Evolutionary conservation across 352 stramenopile species (phyloP), one percentile per base, ranked within the genome.

Genomic region (Phytophthora colocasiae): DNA sequence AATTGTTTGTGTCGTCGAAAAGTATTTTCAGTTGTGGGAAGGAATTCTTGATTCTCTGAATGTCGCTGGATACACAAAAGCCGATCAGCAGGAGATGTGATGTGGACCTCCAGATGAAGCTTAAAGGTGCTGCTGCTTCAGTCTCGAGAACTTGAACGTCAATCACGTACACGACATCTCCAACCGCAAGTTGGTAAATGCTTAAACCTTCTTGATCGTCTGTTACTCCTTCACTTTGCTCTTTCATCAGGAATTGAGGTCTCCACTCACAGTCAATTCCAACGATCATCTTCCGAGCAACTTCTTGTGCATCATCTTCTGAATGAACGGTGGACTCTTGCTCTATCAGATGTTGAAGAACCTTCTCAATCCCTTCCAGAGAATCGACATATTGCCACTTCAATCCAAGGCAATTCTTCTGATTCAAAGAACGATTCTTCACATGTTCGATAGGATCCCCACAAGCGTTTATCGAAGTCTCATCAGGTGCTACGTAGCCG

Each of bases 241-340:
- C 41, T 49, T 73, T 74, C 29, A 56, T 15, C 12, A 85, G 14
- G 52, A 81, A 80, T 59, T 88, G 71, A 4, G 83, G 83, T 9
- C 80, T 70, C 80, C 83, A 91, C 38, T 91, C 83, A 64, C 80
- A 89, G 44, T 91, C 83, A 44, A 91, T 71, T 2, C 78, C 82
- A 58, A 91, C 50, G 40, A 89, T 15, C 41, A 79, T 66, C 7
- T 66, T 59, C 15, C 31, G 14, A 45, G 38, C 41, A 14, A 67
- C 54, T 2, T 51, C 47, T 32, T 63, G 62, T 29, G 70, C 17
- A 5, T 59, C 44, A 17, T 48, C 22, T 47, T 54, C 26, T 8
- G 5, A 38, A 10, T 50, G 27, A 9, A 70, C 15, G 22, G 10
- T 14, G 15, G 14, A 26, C 41, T 69, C 63, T 24, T 54, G 44